phyloP scores from a whole-genome alignment of 306 rosid genomes.

The Rosa chinensis region DNA sequence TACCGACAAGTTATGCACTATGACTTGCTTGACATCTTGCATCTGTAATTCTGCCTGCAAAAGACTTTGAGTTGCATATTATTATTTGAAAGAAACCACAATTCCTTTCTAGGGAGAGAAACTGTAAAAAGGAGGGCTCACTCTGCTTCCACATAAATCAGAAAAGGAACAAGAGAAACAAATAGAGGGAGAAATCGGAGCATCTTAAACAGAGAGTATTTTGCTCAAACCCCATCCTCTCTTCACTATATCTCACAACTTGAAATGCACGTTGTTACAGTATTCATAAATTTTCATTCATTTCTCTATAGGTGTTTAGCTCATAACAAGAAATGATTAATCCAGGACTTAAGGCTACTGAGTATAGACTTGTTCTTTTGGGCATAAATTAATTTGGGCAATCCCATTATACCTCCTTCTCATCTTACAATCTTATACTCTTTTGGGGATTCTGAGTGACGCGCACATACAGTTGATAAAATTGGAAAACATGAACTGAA shows the following conservation, averaged over 20 bases:
- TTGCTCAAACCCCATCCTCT: background rate
- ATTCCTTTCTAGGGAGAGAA: background rate
- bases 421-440: background rate
- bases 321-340: background rate
- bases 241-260: background rate
- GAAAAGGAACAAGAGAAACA: background rate
- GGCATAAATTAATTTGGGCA: background rate
- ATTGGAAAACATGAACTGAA: background rate
- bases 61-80: constrained; percentile 18
- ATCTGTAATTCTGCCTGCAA: constrained; percentile 88
- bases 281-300: too few relatives aligned
- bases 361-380: background rate
- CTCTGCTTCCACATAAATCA: background rate
- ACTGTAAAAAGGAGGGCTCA: background rate
- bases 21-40: constrained; percentile 83
- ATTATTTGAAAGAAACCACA: background rate
- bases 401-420: background rate
- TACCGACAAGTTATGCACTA: constrained; percentile 92
- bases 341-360: background rate
- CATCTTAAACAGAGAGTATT: background rate
- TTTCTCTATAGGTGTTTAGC: background rate
- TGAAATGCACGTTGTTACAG: background rate
- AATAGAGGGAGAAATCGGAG: background rate
- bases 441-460: background rate
- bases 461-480: background rate